Percentiles rank a stretch among this genome's conserved stretches.
These are phyloP conservation scores for Aspergillus arachidicola DNA, from an alignment of 2,329 filamentous ascomycete genomes.

Conservation along the genomic window DNA sequence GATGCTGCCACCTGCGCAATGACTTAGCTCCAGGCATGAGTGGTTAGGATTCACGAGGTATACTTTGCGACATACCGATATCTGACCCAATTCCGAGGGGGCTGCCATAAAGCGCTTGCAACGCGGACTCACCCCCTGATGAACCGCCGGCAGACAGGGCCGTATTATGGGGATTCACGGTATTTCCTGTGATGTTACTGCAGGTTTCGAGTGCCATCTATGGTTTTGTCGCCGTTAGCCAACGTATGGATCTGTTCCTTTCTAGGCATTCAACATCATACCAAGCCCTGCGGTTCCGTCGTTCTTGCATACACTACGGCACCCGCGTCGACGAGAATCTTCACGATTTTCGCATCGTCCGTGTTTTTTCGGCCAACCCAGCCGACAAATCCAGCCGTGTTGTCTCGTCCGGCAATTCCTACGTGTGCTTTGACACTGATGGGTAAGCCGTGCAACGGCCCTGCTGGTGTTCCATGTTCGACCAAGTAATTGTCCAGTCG, in stretches of 20 bases:
- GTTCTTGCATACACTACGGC: slow-evolving; percentile 35
- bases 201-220: slow-evolving; percentile 34
- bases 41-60: background rate
- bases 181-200: slow-evolving; percentile 33
- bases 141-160: slow-evolving; percentile 24
- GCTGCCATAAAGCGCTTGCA: slow-evolving; percentile 26
- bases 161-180: slow-evolving; percentile 28
- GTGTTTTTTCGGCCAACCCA: slow-evolving; percentile 27
- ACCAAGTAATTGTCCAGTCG: slow-evolving; percentile 44
- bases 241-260: background rate
- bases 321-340: slow-evolving; percentile 32
- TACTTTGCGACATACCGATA: slow-evolving; percentile 14
- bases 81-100: slow-evolving; percentile 27
- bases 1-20: slow-evolving; percentile 22
- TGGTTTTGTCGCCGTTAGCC: background rate
- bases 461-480: slow-evolving; percentile 41
- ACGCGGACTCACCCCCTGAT: slow-evolving; percentile 28
- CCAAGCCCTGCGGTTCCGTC: slow-evolving; percentile 30
- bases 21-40: background rate
- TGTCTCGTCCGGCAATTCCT: slow-evolving; percentile 26
- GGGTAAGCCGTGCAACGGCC: slow-evolving; percentile 58
- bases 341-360: slow-evolving; percentile 29
- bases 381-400: slow-evolving; percentile 30
- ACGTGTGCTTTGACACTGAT: slow-evolving; percentile 48
- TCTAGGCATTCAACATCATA: background rate